Percentiles rank a stretch among this genome's conserved stretches.
phyloP scores from a whole-genome alignment of 225 moss, liverwort and hornwort genomes.

The Asterella californica region DNA sequence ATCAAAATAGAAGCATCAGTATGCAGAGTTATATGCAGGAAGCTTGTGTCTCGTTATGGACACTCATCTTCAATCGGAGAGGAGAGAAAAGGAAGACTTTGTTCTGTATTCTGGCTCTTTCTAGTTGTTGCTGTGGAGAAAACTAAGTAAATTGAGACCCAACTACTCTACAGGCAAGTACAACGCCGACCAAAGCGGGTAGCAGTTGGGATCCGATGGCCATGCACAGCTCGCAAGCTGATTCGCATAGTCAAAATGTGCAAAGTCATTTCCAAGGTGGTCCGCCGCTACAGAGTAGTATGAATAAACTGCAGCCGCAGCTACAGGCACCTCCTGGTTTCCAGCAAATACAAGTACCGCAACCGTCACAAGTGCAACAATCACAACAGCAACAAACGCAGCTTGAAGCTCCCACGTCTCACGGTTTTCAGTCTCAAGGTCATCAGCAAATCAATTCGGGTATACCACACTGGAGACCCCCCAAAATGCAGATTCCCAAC shows the following conservation, averaged over 20 bases:
- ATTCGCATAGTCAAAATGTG: slow-evolving; percentile 39
- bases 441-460: slow-evolving; percentile 28
- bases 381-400: slow-evolving; percentile 33
- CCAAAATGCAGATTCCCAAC: slow-evolving; percentile 74
- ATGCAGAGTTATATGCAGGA: too few species aligned
- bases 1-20: not conserved
- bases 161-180: slow-evolving; percentile 25
- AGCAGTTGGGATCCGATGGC: slow-evolving; percentile 45
- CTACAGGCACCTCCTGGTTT: slow-evolving; percentile 32
- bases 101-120: not conserved
- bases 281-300: slow-evolving; percentile 24
- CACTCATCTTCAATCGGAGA: not conserved
- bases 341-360: slow-evolving; percentile 41
- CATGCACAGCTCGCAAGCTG: slow-evolving; percentile 35
- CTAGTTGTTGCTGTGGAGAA: not conserved
- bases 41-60: not conserved
- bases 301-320: slow-evolving; percentile 39
- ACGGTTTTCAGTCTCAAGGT: slow-evolving; percentile 36
- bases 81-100: not conserved
- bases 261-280: slow-evolving; percentile 47
- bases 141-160: not conserved
- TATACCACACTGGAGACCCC: slow-evolving; percentile 36
- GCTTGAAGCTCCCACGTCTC: slow-evolving; percentile 26
- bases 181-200: slow-evolving; percentile 30
- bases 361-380: slow-evolving; percentile 37